Percentiles rank a stretch among this genome's conserved stretches.
phyloP scores from a whole-genome alignment of 2,329 filamentous ascomycete species.

The Sphaerulina musiva region DNA sequence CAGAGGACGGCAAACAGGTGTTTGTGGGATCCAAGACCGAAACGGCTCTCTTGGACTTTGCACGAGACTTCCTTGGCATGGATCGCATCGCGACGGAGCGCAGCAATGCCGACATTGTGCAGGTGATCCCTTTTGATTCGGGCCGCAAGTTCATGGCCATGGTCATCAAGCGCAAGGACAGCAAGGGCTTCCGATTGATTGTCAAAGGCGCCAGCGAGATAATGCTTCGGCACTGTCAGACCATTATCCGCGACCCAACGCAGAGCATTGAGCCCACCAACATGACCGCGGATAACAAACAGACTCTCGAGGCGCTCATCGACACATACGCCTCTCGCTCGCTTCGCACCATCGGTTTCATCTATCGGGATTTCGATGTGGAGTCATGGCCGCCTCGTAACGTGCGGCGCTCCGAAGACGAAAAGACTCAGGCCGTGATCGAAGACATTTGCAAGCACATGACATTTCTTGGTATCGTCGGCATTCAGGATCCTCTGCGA shows the following conservation, averaged over 20 bases:
- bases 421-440: slow-evolving; percentile 57
- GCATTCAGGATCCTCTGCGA: slow-evolving; percentile 68
- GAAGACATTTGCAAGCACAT: slow-evolving; percentile 64
- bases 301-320: slow-evolving; percentile 60
- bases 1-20: slow-evolving; percentile 51
- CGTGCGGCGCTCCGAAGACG: slow-evolving; percentile 53
- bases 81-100: slow-evolving; percentile 55
- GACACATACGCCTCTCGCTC: slow-evolving; percentile 72
- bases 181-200: slow-evolving; percentile 51
- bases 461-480: slow-evolving; percentile 65
- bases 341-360: slow-evolving; percentile 74
- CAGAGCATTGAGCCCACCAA: slow-evolving; percentile 49
- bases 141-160: slow-evolving; percentile 63
- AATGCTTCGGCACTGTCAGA: slow-evolving; percentile 43
- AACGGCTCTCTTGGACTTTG: slow-evolving; percentile 65
- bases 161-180: slow-evolving; percentile 50
- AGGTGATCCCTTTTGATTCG: slow-evolving; percentile 57
- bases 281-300: slow-evolving; percentile 53
- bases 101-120: slow-evolving; percentile 53
- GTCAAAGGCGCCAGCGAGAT: slow-evolving; percentile 50
- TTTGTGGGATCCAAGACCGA: slow-evolving; percentile 76
- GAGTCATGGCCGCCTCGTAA: slow-evolving; percentile 63
- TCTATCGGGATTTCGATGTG: slow-evolving; percentile 74
- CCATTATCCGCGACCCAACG: slow-evolving; percentile 53
- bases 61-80: slow-evolving; percentile 60